Evolutionary conservation across 805 yeast species (phyloP).

Genomic region (Phaffomyces opuntiae): DNA sequence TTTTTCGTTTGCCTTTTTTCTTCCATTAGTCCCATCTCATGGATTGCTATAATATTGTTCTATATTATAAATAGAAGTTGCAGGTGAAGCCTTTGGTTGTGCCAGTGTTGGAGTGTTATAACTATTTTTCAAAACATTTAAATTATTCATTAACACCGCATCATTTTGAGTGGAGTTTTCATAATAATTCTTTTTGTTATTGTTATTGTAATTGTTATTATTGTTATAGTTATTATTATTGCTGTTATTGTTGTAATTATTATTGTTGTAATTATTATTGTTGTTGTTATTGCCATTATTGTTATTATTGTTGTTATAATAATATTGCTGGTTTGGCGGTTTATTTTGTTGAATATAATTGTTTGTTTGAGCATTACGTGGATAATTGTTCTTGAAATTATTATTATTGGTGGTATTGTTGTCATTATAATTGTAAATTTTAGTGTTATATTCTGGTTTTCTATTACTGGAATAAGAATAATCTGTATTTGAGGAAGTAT

Average conservation of each 20-base stretch:
- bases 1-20: too few relatives aligned
- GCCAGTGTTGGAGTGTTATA: not conserved
- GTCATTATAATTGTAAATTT: not conserved
- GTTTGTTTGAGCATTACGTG: not conserved
- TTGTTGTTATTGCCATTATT: too few relatives aligned
- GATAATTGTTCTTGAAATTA: too few relatives aligned
- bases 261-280: too few relatives aligned
- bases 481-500: not conserved
- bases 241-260: too few relatives aligned
- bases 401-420: not conserved
- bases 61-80: not conserved
- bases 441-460: not conserved
- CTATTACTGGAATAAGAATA: not conserved
- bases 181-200: not conserved
- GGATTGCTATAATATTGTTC: conserved; percentile 1
- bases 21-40: not conserved
- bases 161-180: not conserved
- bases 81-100: not conserved
- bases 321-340: too few relatives aligned
- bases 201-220: not conserved
- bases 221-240: conserved; percentile 6
- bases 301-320: too few relatives aligned
- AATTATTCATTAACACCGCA: not conserved
- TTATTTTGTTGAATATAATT: not conserved
- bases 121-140: not conserved